Percentiles rank a stretch among this genome's conserved stretches.
Evolutionary conservation across 495 filamentous ascomycete species (phyloP).

Genomic region (Aspergillus egyptiacus): DNA sequence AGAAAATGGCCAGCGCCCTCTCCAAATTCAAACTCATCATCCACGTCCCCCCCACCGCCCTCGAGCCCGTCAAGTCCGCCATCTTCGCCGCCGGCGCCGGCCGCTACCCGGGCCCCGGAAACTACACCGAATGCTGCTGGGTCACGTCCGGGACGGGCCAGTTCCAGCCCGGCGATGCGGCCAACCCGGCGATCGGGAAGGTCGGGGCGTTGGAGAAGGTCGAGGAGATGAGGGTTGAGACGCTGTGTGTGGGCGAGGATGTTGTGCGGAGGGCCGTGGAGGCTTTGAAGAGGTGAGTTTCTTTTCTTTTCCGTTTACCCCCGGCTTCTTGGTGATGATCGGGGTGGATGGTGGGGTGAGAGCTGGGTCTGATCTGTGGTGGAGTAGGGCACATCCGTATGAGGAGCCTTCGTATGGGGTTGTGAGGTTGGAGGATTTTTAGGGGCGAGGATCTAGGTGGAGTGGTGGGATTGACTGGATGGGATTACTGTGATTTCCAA

Average conservation of each 20-base stretch:
- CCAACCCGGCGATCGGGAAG: constrained; percentile 55
- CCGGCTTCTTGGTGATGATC: background rate
- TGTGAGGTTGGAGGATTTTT: constrained; percentile 16
- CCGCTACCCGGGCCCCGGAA: constrained; percentile 47
- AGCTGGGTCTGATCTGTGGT: background rate
- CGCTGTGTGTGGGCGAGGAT: constrained; percentile 36
- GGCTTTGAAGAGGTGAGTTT: constrained; percentile 56
- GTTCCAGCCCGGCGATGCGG: constrained; percentile 49
- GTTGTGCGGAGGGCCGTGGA: constrained; percentile 28
- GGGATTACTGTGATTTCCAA: too few relatives aligned
- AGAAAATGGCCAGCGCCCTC: constrained; percentile 9
- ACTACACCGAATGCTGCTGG: constrained; percentile 60
- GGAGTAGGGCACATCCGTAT: constrained; percentile 19
- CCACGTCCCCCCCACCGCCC: constrained; percentile 44
- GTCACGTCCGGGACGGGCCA: constrained; percentile 51
- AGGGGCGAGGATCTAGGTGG: background rate
- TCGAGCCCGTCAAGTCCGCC: constrained; percentile 50
- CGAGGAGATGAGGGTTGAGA: constrained; percentile 50
- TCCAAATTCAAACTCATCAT: constrained; percentile 53
- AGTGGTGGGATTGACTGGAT: background rate
- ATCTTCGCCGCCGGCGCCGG: constrained; percentile 62
- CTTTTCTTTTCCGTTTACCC: background rate
- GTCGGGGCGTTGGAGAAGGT: constrained; percentile 45
- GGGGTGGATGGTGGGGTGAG: background rate
- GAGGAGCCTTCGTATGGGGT: constrained; percentile 19